Base-by-base conservation (phyloP, 2,329 filamentous ascomycete species). In the Fusarium robinianum region DNA sequence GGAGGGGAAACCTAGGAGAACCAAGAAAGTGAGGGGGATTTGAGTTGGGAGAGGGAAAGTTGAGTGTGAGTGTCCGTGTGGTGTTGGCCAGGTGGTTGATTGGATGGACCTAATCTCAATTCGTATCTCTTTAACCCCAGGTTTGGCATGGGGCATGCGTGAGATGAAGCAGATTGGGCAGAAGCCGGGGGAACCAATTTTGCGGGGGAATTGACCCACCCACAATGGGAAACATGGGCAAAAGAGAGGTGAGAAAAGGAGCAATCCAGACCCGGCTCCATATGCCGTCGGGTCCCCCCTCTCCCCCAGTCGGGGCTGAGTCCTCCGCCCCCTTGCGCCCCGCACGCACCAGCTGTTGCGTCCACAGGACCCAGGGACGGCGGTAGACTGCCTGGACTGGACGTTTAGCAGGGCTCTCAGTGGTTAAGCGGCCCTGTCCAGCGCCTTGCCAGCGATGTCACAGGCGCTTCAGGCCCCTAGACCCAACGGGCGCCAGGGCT, bases 231-330 rank as follows among this genome's bases (percentile, higher is more conserved):
- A n/a, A n/a, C n/a, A n/a, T n/a, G n/a, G n/a, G n/a, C n/a, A n/a
- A n/a, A n/a, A n/a, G n/a, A n/a, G n/a, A n/a, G n/a, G n/a, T n/a
- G n/a, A n/a, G n/a, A n/a, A n/a, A n/a, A n/a, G n/a, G n/a, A n/a
- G n/a, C n/a, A n/a, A n/a, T n/a, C n/a, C n/a, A n/a, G n/a, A n/a
- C n/a, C n/a, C n/a, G n/a, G n/a, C n/a, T n/a, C n/a, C n/a, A n/a
- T n/a, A n/a, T n/a, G n/a, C n/a, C n/a, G n/a, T n/a, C n/a, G n/a
- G n/a, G n/a, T n/a, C n/a, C n/a, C n/a, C n/a, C n/a, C n/a, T n/a
- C n/a, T n/a, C n/a, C 32, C 39, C 35, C 29, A 37, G 34, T 18
- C 33, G 26, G 51, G 54, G 44, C 56, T 60, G 54, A 60, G 49
- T 38, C 33, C 48, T 39, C 49, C 46, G 51, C 43, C 33, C 40